Evolutionary conservation across 345 rosid genomes (phyloP).

Genomic region (Toxicodendron radicans): DNA sequence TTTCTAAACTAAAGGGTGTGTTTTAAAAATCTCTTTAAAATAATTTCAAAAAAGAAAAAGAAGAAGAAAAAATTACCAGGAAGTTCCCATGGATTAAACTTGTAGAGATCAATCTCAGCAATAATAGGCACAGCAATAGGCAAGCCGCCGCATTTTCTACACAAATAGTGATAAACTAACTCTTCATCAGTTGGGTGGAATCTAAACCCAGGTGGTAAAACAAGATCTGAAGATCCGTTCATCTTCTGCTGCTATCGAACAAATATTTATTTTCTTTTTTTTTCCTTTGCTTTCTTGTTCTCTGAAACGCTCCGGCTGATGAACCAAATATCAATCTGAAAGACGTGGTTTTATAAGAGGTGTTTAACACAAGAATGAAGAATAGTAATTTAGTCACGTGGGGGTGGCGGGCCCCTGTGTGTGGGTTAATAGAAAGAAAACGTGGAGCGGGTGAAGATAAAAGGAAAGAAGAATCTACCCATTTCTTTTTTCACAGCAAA

Average conservation of each 20-base stretch:
- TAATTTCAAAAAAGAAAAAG: background rate
- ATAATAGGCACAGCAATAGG: constrained; percentile 64
- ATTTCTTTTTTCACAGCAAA: too few relatives aligned
- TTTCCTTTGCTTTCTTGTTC: background rate
- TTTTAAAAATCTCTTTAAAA: too few relatives aligned
- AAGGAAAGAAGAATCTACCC: too few relatives aligned
- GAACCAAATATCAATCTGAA: too few relatives aligned
- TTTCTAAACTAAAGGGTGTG: background rate
- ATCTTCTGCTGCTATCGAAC: constrained; percentile 18
- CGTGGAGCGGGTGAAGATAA: too few relatives aligned
- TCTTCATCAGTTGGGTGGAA: constrained; percentile 97
- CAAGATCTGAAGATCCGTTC: constrained; percentile 44
- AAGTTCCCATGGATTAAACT: constrained; percentile 88
- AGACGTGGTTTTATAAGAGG: too few relatives aligned
- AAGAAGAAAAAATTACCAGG: constrained; percentile 51
- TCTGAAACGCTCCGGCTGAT: background rate
- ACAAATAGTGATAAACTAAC: constrained; percentile 70
- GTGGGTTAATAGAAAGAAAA: too few relatives aligned
- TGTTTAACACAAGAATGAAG: too few relatives aligned
- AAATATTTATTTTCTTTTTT: background rate
- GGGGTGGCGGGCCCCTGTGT: too few relatives aligned
- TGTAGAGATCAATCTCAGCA: constrained; percentile 86
- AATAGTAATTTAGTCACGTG: too few relatives aligned
- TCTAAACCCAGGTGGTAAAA: constrained; percentile 87
- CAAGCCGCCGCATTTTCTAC: constrained; percentile 61